Percentiles rank a stretch among this genome's conserved stretches.
phyloP scores from a whole-genome alignment of 208 protist species.

The Trypanosoma platydactyli region DNA sequence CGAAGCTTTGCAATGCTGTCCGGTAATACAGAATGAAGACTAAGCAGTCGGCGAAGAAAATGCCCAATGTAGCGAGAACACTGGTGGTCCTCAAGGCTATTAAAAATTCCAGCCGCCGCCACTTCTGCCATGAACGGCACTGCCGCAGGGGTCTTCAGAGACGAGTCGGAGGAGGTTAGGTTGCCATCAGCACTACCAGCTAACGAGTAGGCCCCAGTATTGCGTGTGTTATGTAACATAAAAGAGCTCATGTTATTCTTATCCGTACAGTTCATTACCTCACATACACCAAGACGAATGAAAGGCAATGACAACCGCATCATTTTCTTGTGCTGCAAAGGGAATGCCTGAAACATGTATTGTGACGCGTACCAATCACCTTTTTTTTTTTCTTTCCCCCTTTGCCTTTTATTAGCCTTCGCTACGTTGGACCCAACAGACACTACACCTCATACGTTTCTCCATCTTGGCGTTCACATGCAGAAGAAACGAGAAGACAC shows the following conservation, averaged over 20 bases:
- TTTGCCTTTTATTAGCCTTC: slow-evolving; percentile 3
- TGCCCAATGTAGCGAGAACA: slow-evolving; percentile 48
- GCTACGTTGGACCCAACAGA: background rate
- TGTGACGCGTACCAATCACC: background rate
- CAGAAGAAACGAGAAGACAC: background rate
- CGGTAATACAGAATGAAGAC: slow-evolving; percentile 62
- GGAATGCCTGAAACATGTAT: slow-evolving; percentile 47
- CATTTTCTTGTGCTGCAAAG: slow-evolving; percentile 81
- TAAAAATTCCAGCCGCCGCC: slow-evolving; percentile 61
- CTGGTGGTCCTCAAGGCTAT: slow-evolving; percentile 65
- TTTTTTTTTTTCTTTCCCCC: background rate
- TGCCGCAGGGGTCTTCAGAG: background rate
- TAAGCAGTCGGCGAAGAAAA: slow-evolving; percentile 58
- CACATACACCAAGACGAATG: slow-evolving; percentile 66
- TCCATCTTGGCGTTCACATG: too few relatives aligned
- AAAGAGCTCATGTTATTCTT: slow-evolving; percentile 68
- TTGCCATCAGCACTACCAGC: background rate
- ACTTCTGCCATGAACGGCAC: slow-evolving; percentile 51
- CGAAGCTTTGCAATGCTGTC: slow-evolving; percentile 40
- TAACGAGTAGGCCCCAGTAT: slow-evolving; percentile 32
- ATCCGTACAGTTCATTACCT: slow-evolving; percentile 73
- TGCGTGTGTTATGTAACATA: slow-evolving; percentile 63
- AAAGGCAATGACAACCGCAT: slow-evolving; percentile 61
- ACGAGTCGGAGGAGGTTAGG: background rate
- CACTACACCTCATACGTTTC: too few relatives aligned